Conservation (phyloP, 352 stramenopile genomes). For the Globisporangium alternatum region DNA sequence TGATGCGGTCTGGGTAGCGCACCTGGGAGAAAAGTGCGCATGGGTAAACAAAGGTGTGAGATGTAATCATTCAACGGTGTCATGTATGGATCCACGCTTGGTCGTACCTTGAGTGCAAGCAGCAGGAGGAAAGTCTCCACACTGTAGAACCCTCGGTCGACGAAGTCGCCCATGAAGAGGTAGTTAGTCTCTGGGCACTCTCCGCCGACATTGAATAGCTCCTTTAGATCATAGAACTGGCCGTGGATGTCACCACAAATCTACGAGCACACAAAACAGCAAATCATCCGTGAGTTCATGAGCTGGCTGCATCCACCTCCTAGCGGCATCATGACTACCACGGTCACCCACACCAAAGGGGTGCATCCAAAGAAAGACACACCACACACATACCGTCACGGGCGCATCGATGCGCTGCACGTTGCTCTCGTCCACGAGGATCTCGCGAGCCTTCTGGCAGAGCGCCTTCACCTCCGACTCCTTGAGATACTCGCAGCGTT, state of each 20-base stretch:
- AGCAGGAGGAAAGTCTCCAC: conserved; percentile 99
- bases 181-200: conserved; percentile 99
- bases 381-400: conserved; percentile 90
- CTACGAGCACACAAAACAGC: conserved; percentile 36
- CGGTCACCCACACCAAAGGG: neutral
- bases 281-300: neutral
- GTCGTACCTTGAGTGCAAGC: conserved; percentile 94
- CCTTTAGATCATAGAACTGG: conserved; percentile 99
- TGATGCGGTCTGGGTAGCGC: conserved; percentile 98
- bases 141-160: conserved; percentile 99
- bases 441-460: conserved; percentile 97
- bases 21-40: conserved; percentile 37
- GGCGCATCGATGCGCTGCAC: conserved; percentile 98
- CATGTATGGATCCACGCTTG: neutral
- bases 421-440: conserved; percentile 99
- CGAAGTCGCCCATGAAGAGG: conserved; percentile 99
- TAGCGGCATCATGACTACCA: neutral
- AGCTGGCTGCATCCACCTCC: neutral
- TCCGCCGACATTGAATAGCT: conserved; percentile 98
- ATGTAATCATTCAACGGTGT: neutral
- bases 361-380: neutral
- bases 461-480: conserved; percentile 98
- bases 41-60: neutral
- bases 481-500: conserved; percentile 98
- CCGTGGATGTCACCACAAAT: conserved; percentile 99